phyloP scores from a whole-genome alignment of 2,329 filamentous ascomycete species.

The Phyllosticta citribraziliensis region DNA sequence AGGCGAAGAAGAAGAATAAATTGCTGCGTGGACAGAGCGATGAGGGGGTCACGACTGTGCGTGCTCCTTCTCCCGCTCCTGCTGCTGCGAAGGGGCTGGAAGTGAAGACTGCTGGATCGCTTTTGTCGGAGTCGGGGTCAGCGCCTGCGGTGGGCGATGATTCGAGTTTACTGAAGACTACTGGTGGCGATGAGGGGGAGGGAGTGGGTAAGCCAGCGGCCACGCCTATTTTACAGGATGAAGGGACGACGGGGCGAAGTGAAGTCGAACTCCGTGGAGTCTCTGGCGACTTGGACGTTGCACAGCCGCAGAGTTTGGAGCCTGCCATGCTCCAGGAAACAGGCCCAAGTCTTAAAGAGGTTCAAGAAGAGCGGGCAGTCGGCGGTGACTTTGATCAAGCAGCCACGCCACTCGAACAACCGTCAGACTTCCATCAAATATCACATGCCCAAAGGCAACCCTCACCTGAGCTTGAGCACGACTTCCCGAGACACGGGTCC shows the following conservation, averaged over 20 bases:
- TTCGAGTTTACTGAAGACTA: too few relatives aligned
- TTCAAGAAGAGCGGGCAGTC: not conserved
- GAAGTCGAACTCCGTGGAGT: not conserved
- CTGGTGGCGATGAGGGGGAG: not conserved
- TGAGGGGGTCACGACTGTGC: not conserved
- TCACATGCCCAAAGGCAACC: not conserved
- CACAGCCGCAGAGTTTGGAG: not conserved
- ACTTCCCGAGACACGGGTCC: not conserved
- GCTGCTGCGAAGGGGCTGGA: not conserved
- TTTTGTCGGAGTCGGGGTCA: not conserved
- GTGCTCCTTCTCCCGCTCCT: not conserved
- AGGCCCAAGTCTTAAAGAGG: not conserved
- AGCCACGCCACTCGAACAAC: not conserved
- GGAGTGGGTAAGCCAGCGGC: not conserved
- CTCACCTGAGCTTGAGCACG: not conserved
- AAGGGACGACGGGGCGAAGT: not conserved
- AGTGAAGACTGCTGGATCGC: not conserved
- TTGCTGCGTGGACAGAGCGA: not conserved
- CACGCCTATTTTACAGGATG: not conserved
- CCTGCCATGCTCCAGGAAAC: not conserved
- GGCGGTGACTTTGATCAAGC: not conserved
- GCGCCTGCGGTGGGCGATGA: not conserved
- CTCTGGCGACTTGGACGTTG: not conserved
- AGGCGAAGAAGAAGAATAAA: not conserved
- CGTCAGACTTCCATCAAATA: not conserved